Evolutionary conservation across 2,329 filamentous ascomycete genomes (phyloP).

Genomic region (Penicillium thymicola): DNA sequence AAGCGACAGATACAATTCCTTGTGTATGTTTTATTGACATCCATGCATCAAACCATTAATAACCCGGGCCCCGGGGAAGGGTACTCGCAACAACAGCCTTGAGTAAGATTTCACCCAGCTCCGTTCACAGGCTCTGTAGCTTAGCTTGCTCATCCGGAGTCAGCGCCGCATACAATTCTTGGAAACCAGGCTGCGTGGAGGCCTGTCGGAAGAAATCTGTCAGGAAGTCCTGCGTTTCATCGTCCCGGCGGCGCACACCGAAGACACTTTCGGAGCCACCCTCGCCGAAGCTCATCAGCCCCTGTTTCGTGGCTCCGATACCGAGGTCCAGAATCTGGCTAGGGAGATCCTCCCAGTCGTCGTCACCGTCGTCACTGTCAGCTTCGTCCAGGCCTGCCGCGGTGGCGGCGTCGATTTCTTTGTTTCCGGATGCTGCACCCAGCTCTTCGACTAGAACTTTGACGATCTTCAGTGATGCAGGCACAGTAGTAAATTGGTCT

Average conservation of each 20-base stretch:
- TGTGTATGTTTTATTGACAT: constrained; percentile 1
- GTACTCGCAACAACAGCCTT: not conserved
- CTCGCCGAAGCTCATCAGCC: constrained; percentile 74
- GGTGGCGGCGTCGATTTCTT: constrained; percentile 53
- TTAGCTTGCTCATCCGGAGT: constrained; percentile 50
- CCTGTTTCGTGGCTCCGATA: constrained; percentile 63
- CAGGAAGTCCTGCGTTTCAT: constrained; percentile 85
- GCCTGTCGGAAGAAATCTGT: constrained; percentile 71
- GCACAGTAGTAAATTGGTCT: constrained; percentile 82
- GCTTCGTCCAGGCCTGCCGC: constrained; percentile 59
- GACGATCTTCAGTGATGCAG: constrained; percentile 88
- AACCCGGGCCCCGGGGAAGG: not conserved
- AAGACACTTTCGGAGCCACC: constrained; percentile 48
- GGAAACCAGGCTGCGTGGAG: constrained; percentile 54
- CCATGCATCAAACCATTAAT: constrained; percentile 5
- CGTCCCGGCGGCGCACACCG: constrained; percentile 66
- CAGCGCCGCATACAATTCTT: constrained; percentile 53
- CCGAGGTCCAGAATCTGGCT: constrained; percentile 75
- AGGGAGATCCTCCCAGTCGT: constrained; percentile 85
- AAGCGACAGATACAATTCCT: not conserved
- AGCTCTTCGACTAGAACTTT: constrained; percentile 95
- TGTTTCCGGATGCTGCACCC: constrained; percentile 67
- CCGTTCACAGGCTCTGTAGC: constrained; percentile 32
- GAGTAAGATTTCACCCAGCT: not conserved
- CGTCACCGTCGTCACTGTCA: constrained; percentile 68